A percentile compares a stretch with the other conserved stretches of the same genome.
These are phyloP conservation scores for Mediolabrus comicus DNA, from an alignment of 108 stramenopile genomes.

Conservation along the genomic window DNA sequence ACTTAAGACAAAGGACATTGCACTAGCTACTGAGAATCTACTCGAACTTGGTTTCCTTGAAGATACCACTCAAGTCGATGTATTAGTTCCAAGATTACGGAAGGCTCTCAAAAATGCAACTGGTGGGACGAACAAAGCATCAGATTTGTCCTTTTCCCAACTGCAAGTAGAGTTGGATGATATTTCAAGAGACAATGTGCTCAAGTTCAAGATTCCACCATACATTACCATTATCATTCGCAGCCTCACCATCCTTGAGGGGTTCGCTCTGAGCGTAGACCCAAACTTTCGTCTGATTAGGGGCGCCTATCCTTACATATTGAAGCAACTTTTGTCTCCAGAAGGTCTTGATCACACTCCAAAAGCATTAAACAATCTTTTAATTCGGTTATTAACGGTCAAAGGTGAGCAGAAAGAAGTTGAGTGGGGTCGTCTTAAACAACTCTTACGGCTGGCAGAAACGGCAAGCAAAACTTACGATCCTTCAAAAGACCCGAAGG, in stretches of 20 bases:
- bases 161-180: conserved; percentile 82
- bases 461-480: conserved; percentile 71
- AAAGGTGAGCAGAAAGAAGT: conserved; percentile 62
- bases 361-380: conserved; percentile 61
- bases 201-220: conserved; percentile 84
- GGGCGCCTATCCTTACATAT: conserved; percentile 94
- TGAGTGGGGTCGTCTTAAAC: conserved; percentile 60
- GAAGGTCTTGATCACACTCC: conserved; percentile 59
- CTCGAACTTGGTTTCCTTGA: conserved; percentile 86
- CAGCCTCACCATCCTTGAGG: conserved; percentile 89
- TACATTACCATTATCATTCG: conserved; percentile 92
- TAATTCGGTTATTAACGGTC: conserved; percentile 70
- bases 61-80: conserved; percentile 80
- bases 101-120: conserved; percentile 77
- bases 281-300: conserved; percentile 87
- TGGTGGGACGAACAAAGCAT: conserved; percentile 86
- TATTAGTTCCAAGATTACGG: conserved; percentile 77
- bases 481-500: conserved; percentile 51
- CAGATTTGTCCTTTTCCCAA: conserved; percentile 83
- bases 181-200: conserved; percentile 75
- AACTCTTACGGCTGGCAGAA: conserved; percentile 73
- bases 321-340: conserved; percentile 66
- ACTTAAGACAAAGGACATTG: conserved; percentile 81
- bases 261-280: conserved; percentile 86
- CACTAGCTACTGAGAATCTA: conserved; percentile 83